Base-by-base conservation (phyloP, 2,329 filamentous ascomycete species). In the Neopestalotiopsis sp. region DNA sequence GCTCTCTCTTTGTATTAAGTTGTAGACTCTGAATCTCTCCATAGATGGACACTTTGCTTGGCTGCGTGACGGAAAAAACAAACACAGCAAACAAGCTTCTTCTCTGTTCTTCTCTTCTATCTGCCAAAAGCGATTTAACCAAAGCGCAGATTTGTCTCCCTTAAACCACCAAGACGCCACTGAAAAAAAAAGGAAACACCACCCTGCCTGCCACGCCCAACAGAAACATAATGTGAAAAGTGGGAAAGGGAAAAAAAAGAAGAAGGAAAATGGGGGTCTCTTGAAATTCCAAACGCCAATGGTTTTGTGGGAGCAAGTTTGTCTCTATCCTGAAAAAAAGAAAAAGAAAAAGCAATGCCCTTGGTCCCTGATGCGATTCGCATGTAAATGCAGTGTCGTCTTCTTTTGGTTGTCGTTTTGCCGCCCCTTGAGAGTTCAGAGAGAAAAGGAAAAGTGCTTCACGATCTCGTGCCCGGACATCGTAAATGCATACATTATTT, bases 331-430 rank as follows among this genome's bases (percentile, higher is more conserved):
- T 17, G 13, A 7, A 34, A 61, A 61, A 34, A 17, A 34, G 13
- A 7, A 34, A 61, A 61, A 34, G 9, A 34, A 34, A 34, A 61
- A 17, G 17, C 10, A 30, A 17, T 34, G 30, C 61, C 34, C 30
- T 38, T 40, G n/a, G 14, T 30, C 40, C 32, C 34, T 32, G 34
- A 40, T 53, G 45, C 24, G 57, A 34, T 40, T 40, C 62, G 40
- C 38, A 65, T 65, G 42, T 40, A 65, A 65, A 65, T 65, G 62
- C 62, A 65, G n/a, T 24, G 20, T n/a, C 30, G 28, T 40, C 30
- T 38, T 42, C 20, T 63, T 42, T 14, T 7, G 24, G 24, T 40
- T 5, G 14, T 63, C 17, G 45, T 53, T 53, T 20, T 2, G 17
- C 17, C 17, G n/a, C 45, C 45, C 45, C 17, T 5, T 53, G 45